Base-by-base conservation (phyloP, 768 basidiomycete species). In the Cystofilobasidium ferigula region DNA sequence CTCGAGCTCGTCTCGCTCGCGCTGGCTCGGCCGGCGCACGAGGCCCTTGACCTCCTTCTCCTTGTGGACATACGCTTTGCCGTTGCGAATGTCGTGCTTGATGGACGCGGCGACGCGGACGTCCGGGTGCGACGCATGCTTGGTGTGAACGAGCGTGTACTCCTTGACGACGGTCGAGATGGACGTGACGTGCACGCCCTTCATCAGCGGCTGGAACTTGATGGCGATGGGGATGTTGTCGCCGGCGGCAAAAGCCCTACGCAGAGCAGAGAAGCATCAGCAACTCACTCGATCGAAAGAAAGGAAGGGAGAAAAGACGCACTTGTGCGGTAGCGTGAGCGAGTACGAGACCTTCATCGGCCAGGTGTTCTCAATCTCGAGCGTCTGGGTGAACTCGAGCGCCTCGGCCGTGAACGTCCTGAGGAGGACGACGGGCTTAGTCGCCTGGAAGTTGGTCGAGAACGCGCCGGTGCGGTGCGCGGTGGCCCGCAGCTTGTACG, bases 331-430 rank as follows among this genome's bases (percentile, higher is more conserved):
- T 1, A 68, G 53, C 8, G 67, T 68, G 20, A 61, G 36, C n/a
- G 57, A 63, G 51, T 63, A 65, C 20, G 65, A 51, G 35, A 73
- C 79, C 78, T 97, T 98, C 26, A 86, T 87, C 0, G 94, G 92
- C 94, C 94, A 98, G 20, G 91, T 92, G 75, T 93, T 95, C 76
- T 95, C 89, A 59, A 80, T 78, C 75, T 98, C 94, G 65, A 95
- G 82, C 1, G 90, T 90, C 74, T 97, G 92, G 72, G 90, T 93
- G 79, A 89, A 97, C 75, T 97, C 94, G 71, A 95, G 82, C 0
- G 93, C 86, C 69, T 92, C 90, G 1, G 83, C 74, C 24, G 83
- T 79, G 72, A 92, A 86, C 4, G 86, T 83, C 54, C 91, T 84
- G 57, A 87, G 70, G 68, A 98, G 78, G 64, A 80, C 77, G 57